phyloP scores from a whole-genome alignment of 2,329 filamentous ascomycete genomes.

The Talaromyces albobiverticillius region DNA sequence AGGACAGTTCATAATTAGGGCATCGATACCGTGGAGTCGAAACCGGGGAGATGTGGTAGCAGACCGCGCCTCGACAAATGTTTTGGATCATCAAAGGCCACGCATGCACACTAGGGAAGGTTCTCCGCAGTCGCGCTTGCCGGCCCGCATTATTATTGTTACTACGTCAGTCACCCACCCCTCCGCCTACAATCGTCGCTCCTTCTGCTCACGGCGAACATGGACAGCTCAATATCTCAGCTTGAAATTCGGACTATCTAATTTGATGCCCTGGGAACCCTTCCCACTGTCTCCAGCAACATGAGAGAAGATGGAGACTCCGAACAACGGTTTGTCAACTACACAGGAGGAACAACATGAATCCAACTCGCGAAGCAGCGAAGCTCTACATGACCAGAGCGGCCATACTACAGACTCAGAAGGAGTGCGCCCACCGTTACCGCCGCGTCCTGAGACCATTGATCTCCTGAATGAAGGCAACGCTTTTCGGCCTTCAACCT shows the following conservation, averaged over 20 bases:
- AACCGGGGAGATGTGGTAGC: not conserved
- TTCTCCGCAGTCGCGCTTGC: slow-evolving; percentile 14
- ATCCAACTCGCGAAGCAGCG: not conserved
- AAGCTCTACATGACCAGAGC: slow-evolving; percentile 13
- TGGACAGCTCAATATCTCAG: not conserved
- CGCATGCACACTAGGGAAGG: slow-evolving; percentile 17
- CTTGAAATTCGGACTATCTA: not conserved
- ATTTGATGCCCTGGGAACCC: not conserved
- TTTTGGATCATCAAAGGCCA: slow-evolving; percentile 21
- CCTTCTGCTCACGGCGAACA: not conserved
- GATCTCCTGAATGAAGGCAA: slow-evolving; percentile 33
- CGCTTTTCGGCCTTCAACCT: slow-evolving; percentile 24
- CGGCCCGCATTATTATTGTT: not conserved
- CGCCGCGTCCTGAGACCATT: slow-evolving; percentile 43
- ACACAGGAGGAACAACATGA: slow-evolving; percentile 14
- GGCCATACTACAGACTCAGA: slow-evolving; percentile 28
- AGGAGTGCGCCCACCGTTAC: slow-evolving; percentile 43
- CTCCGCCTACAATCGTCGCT: not conserved
- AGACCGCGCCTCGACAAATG: slow-evolving; percentile 19
- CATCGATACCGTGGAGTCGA: slow-evolving; percentile 21
- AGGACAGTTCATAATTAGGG: slow-evolving; percentile 32
- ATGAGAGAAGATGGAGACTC: slow-evolving; percentile 14
- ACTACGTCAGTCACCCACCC: not conserved
- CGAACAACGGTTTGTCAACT: slow-evolving; percentile 14
- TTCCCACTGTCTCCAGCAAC: not conserved